These are phyloP conservation scores for Hypocreales sp. DNA, from an alignment of 2,329 filamentous ascomycete genomes.

Conservation along the genomic window DNA sequence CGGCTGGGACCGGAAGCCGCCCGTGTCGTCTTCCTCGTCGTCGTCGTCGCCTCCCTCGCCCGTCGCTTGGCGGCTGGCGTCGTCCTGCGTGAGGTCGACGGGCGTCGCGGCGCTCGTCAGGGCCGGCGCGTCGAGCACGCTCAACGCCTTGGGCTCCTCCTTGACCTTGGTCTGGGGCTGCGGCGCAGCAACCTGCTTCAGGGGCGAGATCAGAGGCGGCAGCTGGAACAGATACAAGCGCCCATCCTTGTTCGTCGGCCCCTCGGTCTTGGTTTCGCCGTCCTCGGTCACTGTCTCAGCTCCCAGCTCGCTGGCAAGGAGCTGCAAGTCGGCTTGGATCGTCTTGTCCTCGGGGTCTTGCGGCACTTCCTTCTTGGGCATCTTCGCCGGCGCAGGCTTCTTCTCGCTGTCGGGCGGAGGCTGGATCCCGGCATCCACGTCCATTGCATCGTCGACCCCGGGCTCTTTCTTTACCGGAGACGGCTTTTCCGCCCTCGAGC, in stretches of 20 bases:
- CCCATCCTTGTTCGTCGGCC: slow-evolving; percentile 29
- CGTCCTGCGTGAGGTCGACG: slow-evolving; percentile 26
- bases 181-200: slow-evolving; percentile 19
- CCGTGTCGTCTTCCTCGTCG: slow-evolving; percentile 16
- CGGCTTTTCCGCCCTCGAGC: slow-evolving; percentile 19
- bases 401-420: slow-evolving; percentile 7
- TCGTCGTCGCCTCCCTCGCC: slow-evolving; percentile 13
- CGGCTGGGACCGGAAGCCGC: slow-evolving; percentile 21
- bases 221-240: slow-evolving; percentile 50
- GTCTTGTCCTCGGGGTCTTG: slow-evolving; percentile 23
- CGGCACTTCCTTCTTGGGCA: slow-evolving; percentile 9
- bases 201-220: slow-evolving; percentile 42
- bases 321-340: slow-evolving; percentile 23
- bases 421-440: slow-evolving; percentile 21
- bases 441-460: slow-evolving; percentile 23
- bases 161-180: slow-evolving; percentile 21
- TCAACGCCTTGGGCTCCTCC: slow-evolving; percentile 23
- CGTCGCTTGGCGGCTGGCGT: slow-evolving; percentile 3
- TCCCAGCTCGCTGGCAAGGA: slow-evolving; percentile 27
- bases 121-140: slow-evolving; percentile 17
- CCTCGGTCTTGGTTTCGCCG: slow-evolving; percentile 12
- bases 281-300: slow-evolving; percentile 16
- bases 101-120: too few species aligned
- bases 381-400: slow-evolving; percentile 6
- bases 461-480: slow-evolving; percentile 30